A percentile compares a stretch with the other conserved stretches of the same genome.
phyloP scores from a whole-genome alignment of 2,329 filamentous ascomycete species.

The Hypoxylon sp. region DNA sequence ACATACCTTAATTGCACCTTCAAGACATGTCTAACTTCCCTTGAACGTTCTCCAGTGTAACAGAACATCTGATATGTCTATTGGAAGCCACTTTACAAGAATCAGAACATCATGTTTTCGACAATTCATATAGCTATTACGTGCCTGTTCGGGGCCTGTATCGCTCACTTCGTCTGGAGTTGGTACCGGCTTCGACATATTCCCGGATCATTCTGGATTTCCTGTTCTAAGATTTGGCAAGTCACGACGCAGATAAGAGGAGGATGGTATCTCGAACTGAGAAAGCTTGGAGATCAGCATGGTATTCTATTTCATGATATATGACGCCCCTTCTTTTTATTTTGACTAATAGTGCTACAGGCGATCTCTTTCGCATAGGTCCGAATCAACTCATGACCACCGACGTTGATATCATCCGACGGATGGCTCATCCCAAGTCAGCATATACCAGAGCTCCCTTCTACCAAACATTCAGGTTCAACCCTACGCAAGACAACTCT shows the following conservation, averaged over 20 bases:
- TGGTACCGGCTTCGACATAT: conserved; percentile 46
- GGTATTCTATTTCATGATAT: conserved; percentile 23
- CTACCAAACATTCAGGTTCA: conserved; percentile 44
- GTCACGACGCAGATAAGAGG: conserved; percentile 39
- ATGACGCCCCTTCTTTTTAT: not conserved
- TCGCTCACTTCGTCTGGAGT: conserved; percentile 7
- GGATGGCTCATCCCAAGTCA: conserved; percentile 42
- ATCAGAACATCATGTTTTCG: conserved; percentile 11
- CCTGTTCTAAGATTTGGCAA: conserved; percentile 41
- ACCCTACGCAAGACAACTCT: conserved; percentile 39
- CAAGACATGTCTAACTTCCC: conserved; percentile 14
- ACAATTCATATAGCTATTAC: not conserved
- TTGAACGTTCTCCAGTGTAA: conserved; percentile 2
- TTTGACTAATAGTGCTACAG: conserved; percentile 23
- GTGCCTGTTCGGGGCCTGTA: conserved; percentile 17
- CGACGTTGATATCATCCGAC: conserved; percentile 42
- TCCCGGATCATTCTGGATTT: conserved; percentile 40
- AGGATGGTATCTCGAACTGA: conserved; percentile 38
- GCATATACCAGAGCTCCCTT: conserved; percentile 30
- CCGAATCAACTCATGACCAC: conserved; percentile 47
- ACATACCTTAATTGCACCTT: conserved; percentile 7
- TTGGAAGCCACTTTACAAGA: not conserved
- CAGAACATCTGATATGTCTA: not conserved
- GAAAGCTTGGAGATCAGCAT: conserved; percentile 39
- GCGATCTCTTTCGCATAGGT: conserved; percentile 43